Evolutionary conservation across 257 asterid species (phyloP).

Genomic region (Jacaranda mimosifolia): DNA sequence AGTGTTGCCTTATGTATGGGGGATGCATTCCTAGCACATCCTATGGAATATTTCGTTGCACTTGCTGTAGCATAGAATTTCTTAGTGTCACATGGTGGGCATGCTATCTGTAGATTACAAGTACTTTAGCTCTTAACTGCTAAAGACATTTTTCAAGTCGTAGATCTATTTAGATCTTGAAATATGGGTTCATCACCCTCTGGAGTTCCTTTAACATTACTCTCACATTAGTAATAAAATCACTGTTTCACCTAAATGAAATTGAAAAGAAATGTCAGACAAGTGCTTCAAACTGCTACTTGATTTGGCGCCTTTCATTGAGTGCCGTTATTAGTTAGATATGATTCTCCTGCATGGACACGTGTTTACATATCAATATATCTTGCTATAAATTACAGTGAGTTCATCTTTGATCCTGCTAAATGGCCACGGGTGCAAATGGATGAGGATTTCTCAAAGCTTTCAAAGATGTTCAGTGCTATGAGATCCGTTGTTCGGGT

Average conservation of each 20-base stretch:
- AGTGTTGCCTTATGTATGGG: no score
- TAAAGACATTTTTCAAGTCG: not conserved
- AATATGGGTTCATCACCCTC: not conserved
- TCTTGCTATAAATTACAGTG: slow-evolving; percentile 65
- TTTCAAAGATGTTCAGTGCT: slow-evolving; percentile 76
- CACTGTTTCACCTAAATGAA: slow-evolving; percentile 5
- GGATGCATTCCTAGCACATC: no score
- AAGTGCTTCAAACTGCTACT: not conserved
- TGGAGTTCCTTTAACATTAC: not conserved
- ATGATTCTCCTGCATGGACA: slow-evolving; percentile 32
- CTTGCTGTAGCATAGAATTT: not conserved
- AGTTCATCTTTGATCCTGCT: slow-evolving; percentile 81
- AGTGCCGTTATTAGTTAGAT: slow-evolving; percentile 31
- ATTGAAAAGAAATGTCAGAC: not conserved
- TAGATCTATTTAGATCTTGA: not conserved
- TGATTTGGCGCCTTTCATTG: not conserved
- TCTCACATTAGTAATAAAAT: not conserved
- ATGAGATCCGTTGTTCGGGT: slow-evolving; percentile 80
- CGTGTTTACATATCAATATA: slow-evolving; percentile 23
- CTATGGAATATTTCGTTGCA: not conserved
- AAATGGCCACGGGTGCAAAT: slow-evolving; percentile 84
- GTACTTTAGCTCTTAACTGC: not conserved
- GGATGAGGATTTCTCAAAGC: slow-evolving; percentile 78
- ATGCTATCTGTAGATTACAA: slow-evolving; percentile 3
- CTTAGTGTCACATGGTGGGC: not conserved